These are phyloP conservation scores for Cytospora piceicola DNA, from an alignment of 2,329 filamentous ascomycete species.

Conservation along the genomic window DNA sequence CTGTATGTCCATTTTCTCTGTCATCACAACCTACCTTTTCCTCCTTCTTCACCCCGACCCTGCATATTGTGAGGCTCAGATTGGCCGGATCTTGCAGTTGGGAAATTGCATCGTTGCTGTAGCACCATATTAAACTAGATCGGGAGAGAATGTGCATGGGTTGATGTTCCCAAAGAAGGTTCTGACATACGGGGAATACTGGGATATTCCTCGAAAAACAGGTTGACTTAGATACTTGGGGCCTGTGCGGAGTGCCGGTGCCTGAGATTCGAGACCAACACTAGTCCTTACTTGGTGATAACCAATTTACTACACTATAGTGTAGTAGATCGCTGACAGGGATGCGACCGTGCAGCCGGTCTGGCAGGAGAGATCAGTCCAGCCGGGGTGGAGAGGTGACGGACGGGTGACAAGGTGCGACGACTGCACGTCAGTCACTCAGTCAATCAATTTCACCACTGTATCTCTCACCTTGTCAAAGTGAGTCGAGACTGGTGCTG, in stretches of 20 bases:
- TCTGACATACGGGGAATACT: background rate
- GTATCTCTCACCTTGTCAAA: background rate
- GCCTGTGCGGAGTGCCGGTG: background rate
- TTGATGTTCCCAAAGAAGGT: background rate
- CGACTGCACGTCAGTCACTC: conserved; percentile 1
- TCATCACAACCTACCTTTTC: background rate
- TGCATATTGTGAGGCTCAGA: conserved; percentile 17
- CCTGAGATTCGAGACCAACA: conserved; percentile 20
- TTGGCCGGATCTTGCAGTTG: conserved; percentile 10
- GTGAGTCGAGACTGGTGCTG: background rate
- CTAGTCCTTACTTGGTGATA: background rate
- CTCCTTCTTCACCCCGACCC: conserved; percentile 10
- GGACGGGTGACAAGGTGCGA: background rate
- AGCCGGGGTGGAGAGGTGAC: background rate
- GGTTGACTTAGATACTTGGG: background rate
- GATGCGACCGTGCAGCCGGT: background rate
- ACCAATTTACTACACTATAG: too few species aligned
- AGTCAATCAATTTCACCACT: background rate
- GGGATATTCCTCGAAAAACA: conserved; percentile 1
- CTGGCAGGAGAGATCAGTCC: background rate
- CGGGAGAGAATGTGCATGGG: background rate
- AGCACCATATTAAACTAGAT: too few species aligned
- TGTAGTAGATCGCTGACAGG: conserved; percentile 3
- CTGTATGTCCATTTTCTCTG: conserved; percentile 2
- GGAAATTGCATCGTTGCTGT: conserved; percentile 24